Conservation (phyloP, 331 rosid species). For the Rosa hybrid region DNA sequence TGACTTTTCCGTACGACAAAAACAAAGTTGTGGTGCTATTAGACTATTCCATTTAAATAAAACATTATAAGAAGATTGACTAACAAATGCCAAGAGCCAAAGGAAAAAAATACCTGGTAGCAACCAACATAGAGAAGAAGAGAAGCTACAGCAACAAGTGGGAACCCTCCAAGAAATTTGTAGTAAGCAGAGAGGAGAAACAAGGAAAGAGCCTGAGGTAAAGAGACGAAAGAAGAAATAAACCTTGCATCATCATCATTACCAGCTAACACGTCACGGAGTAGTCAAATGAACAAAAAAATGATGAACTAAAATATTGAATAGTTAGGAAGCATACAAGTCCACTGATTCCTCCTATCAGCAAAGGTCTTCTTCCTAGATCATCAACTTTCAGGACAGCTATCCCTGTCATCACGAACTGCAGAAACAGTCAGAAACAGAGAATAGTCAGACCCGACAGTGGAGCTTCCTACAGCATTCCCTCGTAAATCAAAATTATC, state of each 20-base stretch:
- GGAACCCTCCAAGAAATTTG: slow-evolving; percentile 83
- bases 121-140: slow-evolving; percentile 95
- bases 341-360: slow-evolving; percentile 90
- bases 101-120: slow-evolving; percentile 72
- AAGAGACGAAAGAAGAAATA: slow-evolving; percentile 29
- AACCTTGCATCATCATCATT: slow-evolving; percentile 17
- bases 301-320: background rate
- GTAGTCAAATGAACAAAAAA: slow-evolving; percentile 8
- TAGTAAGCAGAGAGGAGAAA: slow-evolving; percentile 83
- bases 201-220: slow-evolving; percentile 66
- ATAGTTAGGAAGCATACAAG: slow-evolving; percentile 59
- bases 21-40: background rate
- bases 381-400: slow-evolving; percentile 93
- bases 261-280: background rate
- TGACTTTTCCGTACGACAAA: background rate
- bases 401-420: slow-evolving; percentile 87
- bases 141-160: slow-evolving; percentile 80
- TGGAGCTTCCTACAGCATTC: background rate
- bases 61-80: background rate
- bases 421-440: slow-evolving; percentile 16
- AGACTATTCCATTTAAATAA: background rate
- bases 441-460: slow-evolving; percentile 18
- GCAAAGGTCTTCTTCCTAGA: slow-evolving; percentile 90
- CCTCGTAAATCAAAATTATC: slow-evolving; percentile 5
- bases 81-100: slow-evolving; percentile 17